phyloP scores from a whole-genome alignment of 1,284 basidiomycete genomes.

The Calocybe gambosa region DNA sequence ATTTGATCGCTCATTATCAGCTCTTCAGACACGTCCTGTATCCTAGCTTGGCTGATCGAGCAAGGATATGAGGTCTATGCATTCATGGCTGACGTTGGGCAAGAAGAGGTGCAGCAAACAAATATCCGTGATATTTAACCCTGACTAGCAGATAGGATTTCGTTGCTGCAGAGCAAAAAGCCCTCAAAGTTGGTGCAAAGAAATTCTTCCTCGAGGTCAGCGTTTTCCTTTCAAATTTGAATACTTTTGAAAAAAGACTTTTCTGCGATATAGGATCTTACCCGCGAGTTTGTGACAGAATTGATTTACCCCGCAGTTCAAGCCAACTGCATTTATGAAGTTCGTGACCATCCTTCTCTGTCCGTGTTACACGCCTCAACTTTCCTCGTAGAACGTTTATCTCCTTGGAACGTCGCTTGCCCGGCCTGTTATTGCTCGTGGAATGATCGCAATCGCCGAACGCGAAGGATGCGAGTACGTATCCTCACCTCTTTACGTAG shows the following conservation, averaged over 20 bases:
- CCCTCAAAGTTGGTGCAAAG: slow-evolving; percentile 87
- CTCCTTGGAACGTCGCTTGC: slow-evolving; percentile 97
- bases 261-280: slow-evolving; percentile 67
- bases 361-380: slow-evolving; percentile 2
- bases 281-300: slow-evolving; percentile 92
- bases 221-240: slow-evolving; percentile 2
- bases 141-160: slow-evolving; percentile 64
- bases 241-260: neutral
- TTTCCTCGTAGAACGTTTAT: slow-evolving; percentile 74
- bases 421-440: slow-evolving; percentile 97
- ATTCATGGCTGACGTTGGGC: slow-evolving; percentile 99
- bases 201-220: slow-evolving; percentile 89
- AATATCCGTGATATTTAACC: neutral
- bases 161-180: slow-evolving; percentile 88
- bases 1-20: slow-evolving; percentile 8
- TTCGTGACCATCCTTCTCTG: slow-evolving; percentile 6
- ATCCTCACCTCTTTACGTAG: neutral
- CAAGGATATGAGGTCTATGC: slow-evolving; percentile 96
- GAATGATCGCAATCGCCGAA: slow-evolving; percentile 95
- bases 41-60: slow-evolving; percentile 96
- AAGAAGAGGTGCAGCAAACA: slow-evolving; percentile 73
- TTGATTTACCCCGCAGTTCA: slow-evolving; percentile 98
- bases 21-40: slow-evolving; percentile 85
- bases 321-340: slow-evolving; percentile 99
- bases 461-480: slow-evolving; percentile 89